Percentiles rank a stretch among this genome's conserved stretches.
phyloP scores from a whole-genome alignment of 139 green algal species.

The Chlorella sorokiniana region DNA sequence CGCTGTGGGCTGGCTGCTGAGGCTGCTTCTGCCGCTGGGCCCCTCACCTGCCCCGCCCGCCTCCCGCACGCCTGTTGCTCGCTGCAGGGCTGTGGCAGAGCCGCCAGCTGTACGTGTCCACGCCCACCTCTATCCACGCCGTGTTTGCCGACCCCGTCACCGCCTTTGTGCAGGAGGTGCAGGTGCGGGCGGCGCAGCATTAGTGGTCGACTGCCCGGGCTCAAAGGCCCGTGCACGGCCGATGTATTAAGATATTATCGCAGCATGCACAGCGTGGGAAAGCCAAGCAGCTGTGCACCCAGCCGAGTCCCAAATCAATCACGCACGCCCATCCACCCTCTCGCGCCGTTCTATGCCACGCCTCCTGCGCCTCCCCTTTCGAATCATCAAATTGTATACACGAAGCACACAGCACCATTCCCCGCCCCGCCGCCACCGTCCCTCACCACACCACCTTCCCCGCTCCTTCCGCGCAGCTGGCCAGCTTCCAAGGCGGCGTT shows the following conservation, averaged over 20 bases:
- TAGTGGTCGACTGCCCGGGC: neutral
- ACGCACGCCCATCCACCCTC: neutral
- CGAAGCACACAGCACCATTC: too few species aligned
- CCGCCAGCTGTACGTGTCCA: constrained; percentile 56
- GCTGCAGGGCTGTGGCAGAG: constrained; percentile 56
- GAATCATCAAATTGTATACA: too few species aligned
- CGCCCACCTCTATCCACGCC: constrained; percentile 34
- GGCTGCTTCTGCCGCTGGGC: neutral
- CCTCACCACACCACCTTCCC: neutral
- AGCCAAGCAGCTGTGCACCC: too few species aligned
- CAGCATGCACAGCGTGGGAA: neutral
- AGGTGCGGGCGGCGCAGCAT: neutral
- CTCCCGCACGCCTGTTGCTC: too few species aligned
- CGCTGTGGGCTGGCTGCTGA: neutral
- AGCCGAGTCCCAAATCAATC: neutral
- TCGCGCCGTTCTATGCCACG: too few species aligned
- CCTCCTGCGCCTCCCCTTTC: too few species aligned
- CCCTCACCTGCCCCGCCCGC: neutral
- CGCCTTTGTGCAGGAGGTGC: constrained; percentile 41
- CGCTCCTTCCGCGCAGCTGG: constrained; percentile 1
- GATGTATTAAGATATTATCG: neutral
- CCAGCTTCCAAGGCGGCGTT: constrained; percentile 37
- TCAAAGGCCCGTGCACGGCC: neutral
- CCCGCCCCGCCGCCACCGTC: too few species aligned
- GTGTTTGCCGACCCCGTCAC: constrained; percentile 48